phyloP scores from a whole-genome alignment of 2,329 filamentous ascomycete genomes.

The Aspergillus brunneoviolaceus region DNA sequence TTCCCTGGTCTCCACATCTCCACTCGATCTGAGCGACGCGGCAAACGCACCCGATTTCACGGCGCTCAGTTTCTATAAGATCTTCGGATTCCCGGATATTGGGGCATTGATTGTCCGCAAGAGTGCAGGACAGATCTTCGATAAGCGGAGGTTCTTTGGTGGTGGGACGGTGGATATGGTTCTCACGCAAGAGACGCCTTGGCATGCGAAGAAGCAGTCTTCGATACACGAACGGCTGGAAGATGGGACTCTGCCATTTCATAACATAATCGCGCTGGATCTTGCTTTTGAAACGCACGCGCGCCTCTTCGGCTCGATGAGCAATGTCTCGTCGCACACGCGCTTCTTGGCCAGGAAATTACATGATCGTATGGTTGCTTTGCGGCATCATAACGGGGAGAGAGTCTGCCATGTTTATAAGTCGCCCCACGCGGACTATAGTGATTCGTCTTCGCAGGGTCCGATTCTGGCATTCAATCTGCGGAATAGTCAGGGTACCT shows the following conservation, averaged over 20 bases:
- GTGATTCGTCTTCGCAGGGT: constrained; percentile 55
- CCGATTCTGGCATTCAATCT: constrained; percentile 85
- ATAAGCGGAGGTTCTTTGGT: constrained; percentile 77
- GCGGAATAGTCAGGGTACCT: constrained; percentile 64
- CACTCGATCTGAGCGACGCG: constrained; percentile 66
- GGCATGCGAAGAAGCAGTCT: constrained; percentile 74
- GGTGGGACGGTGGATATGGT: constrained; percentile 94
- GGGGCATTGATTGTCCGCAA: constrained; percentile 82
- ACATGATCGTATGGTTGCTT: constrained; percentile 54
- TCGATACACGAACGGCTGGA: constrained; percentile 79
- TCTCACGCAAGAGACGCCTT: constrained; percentile 70
- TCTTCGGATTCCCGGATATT: constrained; percentile 94
- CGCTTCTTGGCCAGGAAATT: constrained; percentile 62
- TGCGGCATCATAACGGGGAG: constrained; percentile 69
- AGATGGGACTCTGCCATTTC: constrained; percentile 87
- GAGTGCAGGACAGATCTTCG: constrained; percentile 62
- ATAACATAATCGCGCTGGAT: constrained; percentile 81
- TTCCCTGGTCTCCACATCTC: constrained; percentile 73
- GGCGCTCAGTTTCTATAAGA: constrained; percentile 89
- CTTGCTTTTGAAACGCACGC: constrained; percentile 69
- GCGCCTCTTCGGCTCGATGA: constrained; percentile 70
- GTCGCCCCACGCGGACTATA: constrained; percentile 42
- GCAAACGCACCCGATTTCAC: constrained; percentile 75
- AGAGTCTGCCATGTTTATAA: constrained; percentile 68
- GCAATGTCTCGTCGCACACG: constrained; percentile 69